Base-by-base conservation (phyloP, 805 yeast species). In the Metschnikowia arizonensis region DNA sequence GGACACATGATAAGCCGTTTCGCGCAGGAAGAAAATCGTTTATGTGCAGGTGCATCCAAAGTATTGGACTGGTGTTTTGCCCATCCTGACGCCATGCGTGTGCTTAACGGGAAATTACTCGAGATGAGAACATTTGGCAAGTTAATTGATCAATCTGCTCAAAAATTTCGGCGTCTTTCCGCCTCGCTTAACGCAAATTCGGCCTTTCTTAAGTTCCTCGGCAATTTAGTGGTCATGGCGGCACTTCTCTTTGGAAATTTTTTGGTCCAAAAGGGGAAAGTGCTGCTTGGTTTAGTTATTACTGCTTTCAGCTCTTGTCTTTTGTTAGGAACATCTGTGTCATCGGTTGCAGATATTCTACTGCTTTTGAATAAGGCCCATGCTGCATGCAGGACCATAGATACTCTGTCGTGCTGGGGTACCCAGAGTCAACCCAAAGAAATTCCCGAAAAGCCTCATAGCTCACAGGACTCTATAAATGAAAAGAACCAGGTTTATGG, bases 231-330 rank as follows among this genome's bases (percentile, higher is more conserved):
- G 81, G 89, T 91, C 68, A 85, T 90, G 2, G 96, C 88, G 63
- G 95, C 91, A 0, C 86, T 93, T 56, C 89, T 95, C 88, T 91
- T 84, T 65, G 99, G 98, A 1, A 77, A 83, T 24, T 72, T 72
- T 36, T 74, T 86, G 69, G 82, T 88, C 3, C 62, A 65, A 29
- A 62, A 64, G 4, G 78, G 79, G 0, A 69, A 74, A 7, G 59
- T 82, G 11, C 54, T 68, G 1, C 66, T 88, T 2, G 83, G 86
- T 10, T 74, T 80, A 32, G 87, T 91, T 0, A 67, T 93, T 41
- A 83, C 96, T 0, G 85, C 95, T 32, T 88, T 93, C 55, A 81
- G 88, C 53, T 77, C 96, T 9, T 88, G 97, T 55, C 61, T 91
- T 10, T 72, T 80, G 59, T 67, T 88, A n/a, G 84, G 93, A 0